Evolutionary conservation across 2,329 filamentous ascomycete species (phyloP), one percentile per base, ranked within the genome.

Genomic region (Calycina herbarum): DNA sequence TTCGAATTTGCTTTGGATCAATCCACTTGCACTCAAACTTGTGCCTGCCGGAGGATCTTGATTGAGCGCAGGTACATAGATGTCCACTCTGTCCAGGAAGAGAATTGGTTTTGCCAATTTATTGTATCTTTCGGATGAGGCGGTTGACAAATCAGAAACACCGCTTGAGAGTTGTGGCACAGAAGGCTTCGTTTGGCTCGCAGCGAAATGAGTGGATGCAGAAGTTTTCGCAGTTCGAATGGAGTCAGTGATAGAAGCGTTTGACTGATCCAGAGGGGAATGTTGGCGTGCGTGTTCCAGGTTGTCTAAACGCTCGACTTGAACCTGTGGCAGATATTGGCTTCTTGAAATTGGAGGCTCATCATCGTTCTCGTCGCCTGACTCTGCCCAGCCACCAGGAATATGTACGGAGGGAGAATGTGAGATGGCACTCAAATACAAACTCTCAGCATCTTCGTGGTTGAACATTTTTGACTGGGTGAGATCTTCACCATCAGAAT

Each of bases 401-500:
- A 73, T 61, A 40, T 59, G 70, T 6, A 67, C 40, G 17, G 69
- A 70, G 29, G 71, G 71, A n/a, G 59, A 66, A 64, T 76, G 78
- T 1, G 87, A 89, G 61, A 89, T 85, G 1, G 87, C 87, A 68
- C 87, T 94, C 88, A 93, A 89, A 72, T 95, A 96, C 88, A 96
- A 91, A 76, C 92, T 95, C 73, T 92, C 88, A 0, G 91, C 91
- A 68, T 94, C 91, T 67, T 93, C 90, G 66, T 93, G 90, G 42
- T 86, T 92, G 73, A 91, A 94, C 1, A 93, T 74, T 51, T 86
- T 88, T 5, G 92, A 94, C 68, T 85, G 80, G 2, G 84, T 77
- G 24, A 91, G 78, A 66, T 89, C 86, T 40, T 86, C 82, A 13
- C 75, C 71, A 2, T 66, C 45, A 56, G 70, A 67, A 17, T 10